These are phyloP conservation scores for Ilyonectria mors-panacis DNA, from an alignment of 2,329 filamentous ascomycete species.

Conservation along the genomic window DNA sequence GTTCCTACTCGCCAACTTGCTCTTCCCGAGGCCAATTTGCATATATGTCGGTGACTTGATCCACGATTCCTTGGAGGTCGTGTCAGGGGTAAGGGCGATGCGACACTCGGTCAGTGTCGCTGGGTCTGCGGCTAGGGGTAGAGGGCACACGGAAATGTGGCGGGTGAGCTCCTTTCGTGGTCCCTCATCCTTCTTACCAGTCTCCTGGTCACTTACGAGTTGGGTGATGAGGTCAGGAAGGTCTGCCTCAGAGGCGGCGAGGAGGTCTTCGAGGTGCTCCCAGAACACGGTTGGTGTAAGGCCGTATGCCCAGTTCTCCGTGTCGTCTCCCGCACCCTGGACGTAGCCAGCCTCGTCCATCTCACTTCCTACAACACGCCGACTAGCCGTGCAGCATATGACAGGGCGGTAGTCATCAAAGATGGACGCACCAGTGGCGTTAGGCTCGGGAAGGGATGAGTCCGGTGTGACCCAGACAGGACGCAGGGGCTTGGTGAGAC, in stretches of 20 bases:
- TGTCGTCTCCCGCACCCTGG: constrained; percentile 95
- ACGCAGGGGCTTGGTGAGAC: constrained; percentile 79
- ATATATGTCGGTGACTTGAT: constrained; percentile 57
- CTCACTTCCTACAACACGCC: constrained; percentile 78
- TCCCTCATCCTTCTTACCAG: constrained; percentile 27
- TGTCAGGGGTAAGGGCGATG: constrained; percentile 60
- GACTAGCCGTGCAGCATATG: constrained; percentile 88
- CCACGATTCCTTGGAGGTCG: constrained; percentile 62
- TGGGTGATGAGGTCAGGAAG: constrained; percentile 64
- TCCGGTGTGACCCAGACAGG: constrained; percentile 86
- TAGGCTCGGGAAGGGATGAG: constrained; percentile 61
- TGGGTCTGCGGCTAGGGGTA: constrained; percentile 46
- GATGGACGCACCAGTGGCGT: constrained; percentile 49
- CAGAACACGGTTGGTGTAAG: constrained; percentile 87
- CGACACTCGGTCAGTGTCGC: constrained; percentile 50
- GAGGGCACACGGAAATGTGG: constrained; percentile 55
- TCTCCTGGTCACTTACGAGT: constrained; percentile 56
- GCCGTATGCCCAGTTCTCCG: constrained; percentile 90
- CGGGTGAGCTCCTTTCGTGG: constrained; percentile 52
- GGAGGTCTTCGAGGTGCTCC: constrained; percentile 73
- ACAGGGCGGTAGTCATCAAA: constrained; percentile 78
- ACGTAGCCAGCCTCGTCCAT: constrained; percentile 79
- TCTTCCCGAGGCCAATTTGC: constrained; percentile 76
- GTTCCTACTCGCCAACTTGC: constrained; percentile 86
- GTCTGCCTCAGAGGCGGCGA: constrained; percentile 77